Conservation (phyloP, 108 stramenopile genomes). For the Aurantiochytrium sp. region DNA sequence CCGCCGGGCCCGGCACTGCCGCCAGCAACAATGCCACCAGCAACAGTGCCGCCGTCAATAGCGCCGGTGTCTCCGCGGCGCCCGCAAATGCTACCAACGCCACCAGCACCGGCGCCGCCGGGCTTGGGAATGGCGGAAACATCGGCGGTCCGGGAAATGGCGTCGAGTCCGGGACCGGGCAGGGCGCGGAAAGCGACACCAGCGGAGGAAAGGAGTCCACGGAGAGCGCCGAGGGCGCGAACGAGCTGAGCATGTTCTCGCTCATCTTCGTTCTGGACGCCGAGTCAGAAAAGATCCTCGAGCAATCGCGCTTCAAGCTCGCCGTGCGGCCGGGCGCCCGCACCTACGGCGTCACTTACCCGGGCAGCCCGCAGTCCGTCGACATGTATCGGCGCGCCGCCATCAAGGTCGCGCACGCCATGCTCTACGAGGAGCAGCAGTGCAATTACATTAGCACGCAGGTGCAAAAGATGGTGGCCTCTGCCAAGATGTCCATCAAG, state of each 20-base stretch:
- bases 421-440: slow-evolving; percentile 9
- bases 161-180: too few species aligned
- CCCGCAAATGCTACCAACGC: too few species aligned
- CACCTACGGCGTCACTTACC: background rate
- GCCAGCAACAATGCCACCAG: too few species aligned
- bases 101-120: background rate
- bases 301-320: slow-evolving; percentile 10
- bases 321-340: background rate
- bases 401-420: background rate
- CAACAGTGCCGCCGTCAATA: too few species aligned
- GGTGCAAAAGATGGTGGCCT: background rate
- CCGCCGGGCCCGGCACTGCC: too few species aligned
- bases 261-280: slow-evolving; percentile 18
- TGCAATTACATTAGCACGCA: background rate
- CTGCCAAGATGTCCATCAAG: background rate
- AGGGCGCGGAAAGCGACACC: background rate
- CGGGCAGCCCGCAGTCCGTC: background rate
- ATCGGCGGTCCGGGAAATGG: too few species aligned
- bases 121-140: background rate
- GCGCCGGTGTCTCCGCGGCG: too few species aligned
- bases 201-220: background rate
- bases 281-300: background rate
- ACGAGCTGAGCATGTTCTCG: background rate
- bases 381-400: slow-evolving; percentile 28
- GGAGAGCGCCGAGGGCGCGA: background rate